Conservation (phyloP, 2,329 filamentous ascomycete species). For the Penicillium sp. region DNA sequence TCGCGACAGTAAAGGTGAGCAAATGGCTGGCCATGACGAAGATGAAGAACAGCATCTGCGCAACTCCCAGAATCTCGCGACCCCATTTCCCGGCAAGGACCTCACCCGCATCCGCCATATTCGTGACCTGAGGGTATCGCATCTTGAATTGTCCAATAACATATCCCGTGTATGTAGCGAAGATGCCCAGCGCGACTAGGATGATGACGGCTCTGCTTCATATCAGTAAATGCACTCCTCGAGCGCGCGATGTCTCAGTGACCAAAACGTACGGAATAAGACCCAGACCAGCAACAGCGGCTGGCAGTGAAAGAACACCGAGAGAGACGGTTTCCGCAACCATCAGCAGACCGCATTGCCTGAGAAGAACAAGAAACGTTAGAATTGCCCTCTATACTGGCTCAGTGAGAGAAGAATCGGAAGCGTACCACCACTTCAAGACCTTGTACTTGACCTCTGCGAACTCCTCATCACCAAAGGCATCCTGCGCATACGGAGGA, state of each 20-base stretch:
- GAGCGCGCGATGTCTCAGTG: background rate
- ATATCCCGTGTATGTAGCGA: conserved; percentile 66
- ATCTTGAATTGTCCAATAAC: conserved; percentile 65
- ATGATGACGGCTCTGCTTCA: conserved; percentile 54
- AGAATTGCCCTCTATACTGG: background rate
- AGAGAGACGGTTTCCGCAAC: conserved; percentile 65
- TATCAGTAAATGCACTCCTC: conserved; percentile 3
- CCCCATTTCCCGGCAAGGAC: conserved; percentile 65
- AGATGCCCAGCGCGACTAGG: conserved; percentile 57
- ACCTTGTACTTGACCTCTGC: conserved; percentile 57
- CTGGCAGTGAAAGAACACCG: conserved; percentile 61
- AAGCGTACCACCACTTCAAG: conserved; percentile 51
- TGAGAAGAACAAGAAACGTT: conserved; percentile 37
- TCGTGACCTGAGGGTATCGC: conserved; percentile 62
- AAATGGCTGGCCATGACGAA: conserved; percentile 76
- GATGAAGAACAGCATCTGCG: conserved; percentile 67
- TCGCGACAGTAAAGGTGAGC: conserved; percentile 71
- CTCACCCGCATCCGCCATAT: conserved; percentile 70
- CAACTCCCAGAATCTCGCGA: conserved; percentile 65
- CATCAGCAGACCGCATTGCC: conserved; percentile 57
- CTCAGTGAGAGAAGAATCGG: background rate
- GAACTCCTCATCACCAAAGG: conserved; percentile 47
- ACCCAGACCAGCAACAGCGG: conserved; percentile 57
- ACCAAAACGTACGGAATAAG: conserved; percentile 52
- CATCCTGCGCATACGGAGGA: conserved; percentile 35